Conservation (phyloP, 768 basidiomycete genomes). For the Sporobolomyces roseus region DNA sequence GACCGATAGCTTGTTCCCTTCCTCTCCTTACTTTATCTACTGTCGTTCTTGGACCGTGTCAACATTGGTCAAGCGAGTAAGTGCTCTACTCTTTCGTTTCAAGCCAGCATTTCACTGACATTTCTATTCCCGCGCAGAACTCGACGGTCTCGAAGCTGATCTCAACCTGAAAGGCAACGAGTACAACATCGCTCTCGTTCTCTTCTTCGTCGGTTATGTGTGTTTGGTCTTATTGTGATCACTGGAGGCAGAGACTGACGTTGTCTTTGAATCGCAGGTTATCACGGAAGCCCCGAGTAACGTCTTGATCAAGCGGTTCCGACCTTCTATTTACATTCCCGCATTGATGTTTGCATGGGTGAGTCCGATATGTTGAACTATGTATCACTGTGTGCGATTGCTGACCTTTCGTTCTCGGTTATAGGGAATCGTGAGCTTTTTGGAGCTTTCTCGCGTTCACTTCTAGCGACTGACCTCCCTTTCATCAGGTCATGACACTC, state of each 20-base stretch:
- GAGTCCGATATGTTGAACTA: not conserved
- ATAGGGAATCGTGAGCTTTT: too few relatives aligned
- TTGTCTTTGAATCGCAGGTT: not conserved
- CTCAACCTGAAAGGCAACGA: conserved; percentile 19
- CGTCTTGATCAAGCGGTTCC: conserved; percentile 27
- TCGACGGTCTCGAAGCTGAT: conserved; percentile 34
- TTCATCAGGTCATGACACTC: too few relatives aligned
- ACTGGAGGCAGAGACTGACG: too few relatives aligned
- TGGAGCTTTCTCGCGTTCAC: too few relatives aligned
- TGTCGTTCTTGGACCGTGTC: conserved; percentile 46
- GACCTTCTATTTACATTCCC: conserved; percentile 18
- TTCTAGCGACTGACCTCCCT: too few relatives aligned
- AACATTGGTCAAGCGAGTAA: conserved; percentile 35
- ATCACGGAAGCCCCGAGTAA: conserved; percentile 26
- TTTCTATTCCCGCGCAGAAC: not conserved
- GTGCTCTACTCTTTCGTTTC: not conserved
- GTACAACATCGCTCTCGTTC: conserved; percentile 35
- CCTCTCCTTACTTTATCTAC: conserved; percentile 51
- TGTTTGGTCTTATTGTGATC: not conserved
- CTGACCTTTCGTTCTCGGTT: not conserved
- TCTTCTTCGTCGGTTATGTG: conserved; percentile 51
- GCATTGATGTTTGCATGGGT: conserved; percentile 8
- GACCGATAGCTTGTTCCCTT: conserved; percentile 50
- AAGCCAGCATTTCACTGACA: not conserved
- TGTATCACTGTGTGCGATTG: not conserved